Base-by-base conservation (phyloP, 2,329 filamentous ascomycete genomes). In the Fusarium nurragi region DNA sequence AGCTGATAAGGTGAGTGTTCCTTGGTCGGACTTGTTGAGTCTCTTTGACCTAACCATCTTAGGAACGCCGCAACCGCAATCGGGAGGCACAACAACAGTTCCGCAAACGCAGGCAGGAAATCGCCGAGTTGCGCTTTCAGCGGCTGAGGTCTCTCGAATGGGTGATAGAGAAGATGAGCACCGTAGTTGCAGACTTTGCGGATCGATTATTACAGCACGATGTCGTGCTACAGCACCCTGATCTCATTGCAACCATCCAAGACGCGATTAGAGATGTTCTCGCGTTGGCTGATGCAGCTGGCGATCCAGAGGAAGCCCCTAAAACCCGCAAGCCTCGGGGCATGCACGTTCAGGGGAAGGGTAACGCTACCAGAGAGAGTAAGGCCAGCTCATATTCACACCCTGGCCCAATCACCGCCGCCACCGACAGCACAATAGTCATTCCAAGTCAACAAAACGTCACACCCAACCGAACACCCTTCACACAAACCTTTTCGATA, bases 111-210 rank as follows among this genome's bases (percentile, higher is more conserved):
- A 54, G 25, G 6, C 45, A 34, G 10, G 46, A 39, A 14, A 23
- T 23, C 18, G 22, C 51, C n/a, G 36, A 32, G 14, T n/a, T 12
- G 2, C 51, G 51, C 14, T 40, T 28, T 12, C 37, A 51, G 5
- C 51, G 51, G 8, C 30, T 51, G 6, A 34, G 26, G 18, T 46
- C 18, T 9, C 51, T 54, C 7, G 45, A 51, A n/a, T 4, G 26
- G 13, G 36, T 54, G 6, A 26, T 54, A 8, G 51, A 54, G 22
- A 51, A 13, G 5, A 51, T 54, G 51, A 51, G 51, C 19, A 54
- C 21, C 9, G 45, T 40, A 3, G 18, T 54, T 3, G 36, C 40
- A 13, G 36, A 36, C 16, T 54, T 54, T 4, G 38, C 51, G 6
- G 51, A 54, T 2, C 10, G 21, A 0, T 16, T 54, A 6, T 16